A percentile compares a stretch with the other conserved stretches of the same genome.
Conservation (phyloP, 306 rosid species). For the Cyclanthera cordifolia region DNA sequence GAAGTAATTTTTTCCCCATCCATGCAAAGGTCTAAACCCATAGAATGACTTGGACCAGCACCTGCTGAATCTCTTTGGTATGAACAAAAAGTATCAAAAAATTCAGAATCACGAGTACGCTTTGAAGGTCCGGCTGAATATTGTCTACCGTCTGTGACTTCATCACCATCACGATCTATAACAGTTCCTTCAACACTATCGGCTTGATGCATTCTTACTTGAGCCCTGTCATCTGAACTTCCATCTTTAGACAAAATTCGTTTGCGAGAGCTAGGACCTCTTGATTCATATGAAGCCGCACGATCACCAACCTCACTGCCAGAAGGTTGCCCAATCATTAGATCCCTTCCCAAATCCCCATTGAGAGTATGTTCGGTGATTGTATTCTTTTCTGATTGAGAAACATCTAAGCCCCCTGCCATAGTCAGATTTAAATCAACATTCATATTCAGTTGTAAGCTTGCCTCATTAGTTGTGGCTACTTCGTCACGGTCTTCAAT, state of each 20-base stretch:
- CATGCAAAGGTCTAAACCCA: slow-evolving; percentile 59
- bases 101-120: slow-evolving; percentile 76
- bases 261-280: slow-evolving; percentile 96
- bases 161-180: slow-evolving; percentile 92
- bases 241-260: slow-evolving; percentile 81
- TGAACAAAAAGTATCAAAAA: slow-evolving; percentile 61
- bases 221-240: slow-evolving; percentile 66
- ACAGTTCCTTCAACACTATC: slow-evolving; percentile 99
- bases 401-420: slow-evolving; percentile 59
- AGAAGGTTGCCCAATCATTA: slow-evolving; percentile 89
- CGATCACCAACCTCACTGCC: slow-evolving; percentile 98
- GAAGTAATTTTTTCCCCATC: slow-evolving; percentile 54
- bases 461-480: slow-evolving; percentile 62
- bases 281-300: slow-evolving; percentile 92
- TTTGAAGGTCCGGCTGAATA: slow-evolving; percentile 91
- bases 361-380: slow-evolving; percentile 55
- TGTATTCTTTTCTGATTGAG: slow-evolving; percentile 49
- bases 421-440: slow-evolving; percentile 89
- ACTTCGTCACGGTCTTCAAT: slow-evolving; percentile 94
- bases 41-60: slow-evolving; percentile 90
- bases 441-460: slow-evolving; percentile 36
- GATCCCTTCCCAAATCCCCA: slow-evolving; percentile 93
- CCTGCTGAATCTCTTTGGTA: slow-evolving; percentile 64
- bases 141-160: slow-evolving; percentile 80
- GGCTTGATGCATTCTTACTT: slow-evolving; percentile 73